Percentiles rank a stretch among this genome's conserved stretches.
phyloP scores from a whole-genome alignment of 2,329 filamentous ascomycete species.

The Apiospora koreana region DNA sequence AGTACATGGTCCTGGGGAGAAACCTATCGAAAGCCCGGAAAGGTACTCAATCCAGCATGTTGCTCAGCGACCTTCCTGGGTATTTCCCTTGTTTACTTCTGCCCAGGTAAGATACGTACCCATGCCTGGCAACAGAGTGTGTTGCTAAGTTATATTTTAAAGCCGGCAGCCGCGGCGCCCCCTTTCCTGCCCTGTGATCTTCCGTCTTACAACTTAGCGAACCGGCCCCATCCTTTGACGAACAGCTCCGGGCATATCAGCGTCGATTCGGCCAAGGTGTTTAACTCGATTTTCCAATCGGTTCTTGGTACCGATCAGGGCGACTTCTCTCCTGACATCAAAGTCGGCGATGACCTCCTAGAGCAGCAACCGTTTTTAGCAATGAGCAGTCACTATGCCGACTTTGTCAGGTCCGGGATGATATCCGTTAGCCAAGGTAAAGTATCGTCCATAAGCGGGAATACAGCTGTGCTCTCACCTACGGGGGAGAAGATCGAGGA shows the following conservation, averaged over 20 bases:
- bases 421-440: conserved; percentile 56
- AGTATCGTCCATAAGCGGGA: conserved; percentile 37
- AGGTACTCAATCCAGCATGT: conserved; percentile 68
- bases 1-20: conserved; percentile 50
- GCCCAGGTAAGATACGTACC: conserved; percentile 42
- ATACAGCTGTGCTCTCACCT: conserved; percentile 36
- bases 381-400: conserved; percentile 70
- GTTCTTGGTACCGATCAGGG: conserved; percentile 57
- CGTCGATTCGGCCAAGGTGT: conserved; percentile 53
- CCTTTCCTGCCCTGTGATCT: conserved; percentile 75
- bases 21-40: conserved; percentile 41
- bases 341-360: conserved; percentile 40
- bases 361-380: conserved; percentile 64
- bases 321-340: conserved; percentile 46
- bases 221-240: conserved; percentile 57
- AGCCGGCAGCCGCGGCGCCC: conserved; percentile 50
- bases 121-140: neutral
- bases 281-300: conserved; percentile 52
- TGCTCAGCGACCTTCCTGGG: conserved; percentile 70
- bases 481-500: conserved; percentile 45
- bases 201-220: conserved; percentile 67
- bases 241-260: conserved; percentile 68
- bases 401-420: conserved; percentile 69
- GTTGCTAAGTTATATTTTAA: conserved; percentile 27
- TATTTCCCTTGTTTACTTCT: conserved; percentile 61